Base-by-base conservation (phyloP, 257 asterid genomes). In the Leptodermis oblonga region DNA sequence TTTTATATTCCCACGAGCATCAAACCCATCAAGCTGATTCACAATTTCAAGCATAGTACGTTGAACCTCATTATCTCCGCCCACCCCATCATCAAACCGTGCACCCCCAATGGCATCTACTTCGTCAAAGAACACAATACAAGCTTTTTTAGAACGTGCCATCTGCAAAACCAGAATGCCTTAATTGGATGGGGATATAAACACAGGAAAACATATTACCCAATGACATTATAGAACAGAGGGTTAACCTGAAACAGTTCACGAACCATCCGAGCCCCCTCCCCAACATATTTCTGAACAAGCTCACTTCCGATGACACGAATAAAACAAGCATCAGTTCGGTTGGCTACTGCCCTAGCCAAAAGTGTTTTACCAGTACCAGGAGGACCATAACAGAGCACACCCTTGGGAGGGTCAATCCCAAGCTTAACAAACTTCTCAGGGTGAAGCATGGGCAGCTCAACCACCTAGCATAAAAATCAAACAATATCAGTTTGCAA, bases 191-290 rank as follows among this genome's bases (percentile, higher is more conserved):
- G 18, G 13, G 37, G 51, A 64, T 25, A n/a, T 36, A n/a, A n/a
- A n/a, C 3, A 10, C 37, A 42, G 20, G 14, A 1, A 7, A 59
- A 39, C 55, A 45, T 23, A 9, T 15, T 22, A 13, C 23, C 20
- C 7, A 46, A 52, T 18, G 31, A 46, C 48, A 26, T 31, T 23
- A 61, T 10, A 41, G 20, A 39, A n/a, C n/a, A 26, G 2, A 30
- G 30, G 23, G 23, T 71, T 22, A 34, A 92, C 97, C 97, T 90
- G 99, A 82, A 94, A 94, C 30, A 94, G 86, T 80, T 94, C 99
- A 61, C 97, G 96, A 77, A 94, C 97, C 99, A 94, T 94, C 71
- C 99, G 83, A 80, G 99, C 99, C 66, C 97, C 99, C 87, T 93
- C 99, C 36, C 99, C 99, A 68, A 93, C 97, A 74, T 93, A 93